These are phyloP conservation scores for Jaltomata sinuosa DNA, from an alignment of 257 asterid species.

Conservation along the genomic window DNA sequence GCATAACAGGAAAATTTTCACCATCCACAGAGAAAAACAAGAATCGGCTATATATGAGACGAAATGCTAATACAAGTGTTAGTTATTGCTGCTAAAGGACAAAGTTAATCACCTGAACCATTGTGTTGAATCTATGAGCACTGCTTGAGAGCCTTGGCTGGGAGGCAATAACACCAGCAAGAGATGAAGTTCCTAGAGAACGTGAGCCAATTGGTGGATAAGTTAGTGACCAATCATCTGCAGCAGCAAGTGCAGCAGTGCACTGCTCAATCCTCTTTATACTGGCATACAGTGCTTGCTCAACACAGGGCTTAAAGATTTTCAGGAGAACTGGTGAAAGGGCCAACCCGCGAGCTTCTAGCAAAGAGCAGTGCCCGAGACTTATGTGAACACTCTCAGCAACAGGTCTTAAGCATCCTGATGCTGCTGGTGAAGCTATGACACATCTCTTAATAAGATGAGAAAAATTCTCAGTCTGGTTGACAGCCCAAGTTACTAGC, in stretches of 20 bases:
- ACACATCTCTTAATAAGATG: constrained; percentile 52
- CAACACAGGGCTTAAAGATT: constrained; percentile 62
- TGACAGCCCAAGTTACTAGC: constrained; percentile 80
- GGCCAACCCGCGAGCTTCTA: constrained; percentile 76
- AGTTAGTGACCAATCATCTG: constrained; percentile 72
- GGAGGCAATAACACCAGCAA: constrained; percentile 20
- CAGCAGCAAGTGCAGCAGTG: constrained; percentile 79
- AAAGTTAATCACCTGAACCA: constrained; percentile 62
- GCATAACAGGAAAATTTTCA: neutral
- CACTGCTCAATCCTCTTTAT: constrained; percentile 62
- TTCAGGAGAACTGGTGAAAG: constrained; percentile 76
- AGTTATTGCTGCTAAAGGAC: neutral
- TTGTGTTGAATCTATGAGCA: constrained; percentile 65
- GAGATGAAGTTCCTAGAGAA: constrained; percentile 37
- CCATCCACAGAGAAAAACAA: neutral
- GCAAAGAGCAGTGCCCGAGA: constrained; percentile 66
- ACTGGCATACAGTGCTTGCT: constrained; percentile 58
- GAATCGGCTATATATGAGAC: neutral
- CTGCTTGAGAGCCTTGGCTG: constrained; percentile 80
- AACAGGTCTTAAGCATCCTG: constrained; percentile 75
- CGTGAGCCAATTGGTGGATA: constrained; percentile 57
- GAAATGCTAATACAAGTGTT: neutral
- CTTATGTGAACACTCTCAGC: constrained; percentile 72
- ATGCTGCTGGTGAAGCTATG: constrained; percentile 74
- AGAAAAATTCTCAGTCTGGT: constrained; percentile 51